Conservation (phyloP, 2,329 filamentous ascomycete genomes). For the Ploettnerulaceae sp. region DNA sequence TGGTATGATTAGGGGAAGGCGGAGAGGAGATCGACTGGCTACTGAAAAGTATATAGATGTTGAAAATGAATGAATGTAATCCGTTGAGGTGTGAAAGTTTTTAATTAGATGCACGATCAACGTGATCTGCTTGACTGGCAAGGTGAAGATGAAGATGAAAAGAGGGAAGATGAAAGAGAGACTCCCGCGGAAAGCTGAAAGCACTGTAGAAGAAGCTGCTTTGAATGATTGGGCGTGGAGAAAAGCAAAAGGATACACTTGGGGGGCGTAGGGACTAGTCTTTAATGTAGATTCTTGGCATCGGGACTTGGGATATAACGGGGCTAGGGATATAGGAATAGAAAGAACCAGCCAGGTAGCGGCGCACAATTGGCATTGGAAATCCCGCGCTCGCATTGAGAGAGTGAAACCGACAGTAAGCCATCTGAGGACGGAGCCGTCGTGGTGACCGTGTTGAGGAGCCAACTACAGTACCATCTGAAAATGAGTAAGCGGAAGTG, state of each 20-base stretch:
- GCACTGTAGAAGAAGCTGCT: slow-evolving; percentile 22
- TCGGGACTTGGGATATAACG: slow-evolving; percentile 3
- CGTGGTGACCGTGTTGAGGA: background rate
- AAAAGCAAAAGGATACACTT: slow-evolving; percentile 18
- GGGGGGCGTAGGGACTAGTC: slow-evolving; percentile 23
- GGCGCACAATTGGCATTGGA: slow-evolving; percentile 21
- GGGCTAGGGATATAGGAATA: slow-evolving; percentile 18
- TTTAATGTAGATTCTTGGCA: slow-evolving; percentile 34
- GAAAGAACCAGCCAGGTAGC: slow-evolving; percentile 15
- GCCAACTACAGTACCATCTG: slow-evolving; percentile 3
- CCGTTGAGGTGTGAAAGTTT: slow-evolving; percentile 32
- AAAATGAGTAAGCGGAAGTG: slow-evolving; percentile 12
- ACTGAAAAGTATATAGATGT: slow-evolving; percentile 16
- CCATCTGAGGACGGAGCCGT: slow-evolving; percentile 21
- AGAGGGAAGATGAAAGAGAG: slow-evolving; percentile 30
- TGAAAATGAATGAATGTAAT: slow-evolving; percentile 29
- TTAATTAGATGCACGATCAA: slow-evolving; percentile 35
- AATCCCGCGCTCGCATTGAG: slow-evolving; percentile 31
- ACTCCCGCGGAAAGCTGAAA: slow-evolving; percentile 24
- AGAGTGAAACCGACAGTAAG: slow-evolving; percentile 32
- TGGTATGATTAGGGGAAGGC: background rate
- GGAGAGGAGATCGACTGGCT: slow-evolving; percentile 3
- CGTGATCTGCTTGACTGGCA: slow-evolving; percentile 36
- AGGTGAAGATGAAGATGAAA: slow-evolving; percentile 27
- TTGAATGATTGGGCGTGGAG: slow-evolving; percentile 22